Percentiles rank a stretch among this genome's conserved stretches.
Evolutionary conservation across 164 flowering plant species (phyloP).

Genomic region (Amborella trichopoda): DNA sequence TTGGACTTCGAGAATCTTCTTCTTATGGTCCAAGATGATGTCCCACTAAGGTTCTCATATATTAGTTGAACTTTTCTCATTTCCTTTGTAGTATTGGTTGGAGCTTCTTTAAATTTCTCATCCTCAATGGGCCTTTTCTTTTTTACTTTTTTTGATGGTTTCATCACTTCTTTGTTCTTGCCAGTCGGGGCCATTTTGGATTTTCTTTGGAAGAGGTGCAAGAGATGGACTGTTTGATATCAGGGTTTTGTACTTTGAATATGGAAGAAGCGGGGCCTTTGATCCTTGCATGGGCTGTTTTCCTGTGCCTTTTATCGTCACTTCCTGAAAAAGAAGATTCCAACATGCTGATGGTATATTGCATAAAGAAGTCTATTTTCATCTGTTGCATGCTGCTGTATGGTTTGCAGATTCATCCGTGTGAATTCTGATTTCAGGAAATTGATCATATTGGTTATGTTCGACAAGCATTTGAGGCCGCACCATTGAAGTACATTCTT

Average conservation of each 20-base stretch:
- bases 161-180: not conserved
- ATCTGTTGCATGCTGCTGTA: no score
- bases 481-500: constrained; percentile 42
- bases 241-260: constrained; percentile 41
- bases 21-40: constrained; percentile 75
- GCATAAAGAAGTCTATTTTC: constrained; percentile 2
- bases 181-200: constrained; percentile 44
- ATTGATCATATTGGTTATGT: constrained; percentile 82
- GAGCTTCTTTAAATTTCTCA: not conserved
- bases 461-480: constrained; percentile 79
- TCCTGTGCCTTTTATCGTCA: constrained; percentile 62
- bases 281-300: constrained; percentile 82
- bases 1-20: constrained; percentile 75
- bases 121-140: no score
- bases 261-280: constrained; percentile 68
- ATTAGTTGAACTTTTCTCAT: not conserved
- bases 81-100: not conserved
- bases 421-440: no score
- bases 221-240: constrained; percentile 69
- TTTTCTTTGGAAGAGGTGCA: constrained; percentile 54
- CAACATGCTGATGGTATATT: constrained; percentile 37
- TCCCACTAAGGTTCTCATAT: constrained; percentile 54
- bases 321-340: constrained; percentile 61
- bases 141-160: not conserved
- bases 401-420: no score